phyloP scores from a whole-genome alignment of 176 grass and related monocot species.

The Pontederia crassipes region DNA sequence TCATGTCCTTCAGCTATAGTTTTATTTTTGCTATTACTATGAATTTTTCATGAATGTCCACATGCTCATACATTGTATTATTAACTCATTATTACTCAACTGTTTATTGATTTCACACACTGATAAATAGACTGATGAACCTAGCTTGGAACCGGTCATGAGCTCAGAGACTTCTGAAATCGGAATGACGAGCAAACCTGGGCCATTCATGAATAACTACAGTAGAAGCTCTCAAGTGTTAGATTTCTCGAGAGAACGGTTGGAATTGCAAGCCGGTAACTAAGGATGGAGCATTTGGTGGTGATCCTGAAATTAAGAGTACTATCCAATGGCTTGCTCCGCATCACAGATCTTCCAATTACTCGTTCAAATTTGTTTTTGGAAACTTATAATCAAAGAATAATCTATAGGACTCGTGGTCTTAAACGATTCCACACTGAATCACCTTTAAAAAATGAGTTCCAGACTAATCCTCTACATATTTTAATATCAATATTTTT shows the following conservation, averaged over 20 bases:
- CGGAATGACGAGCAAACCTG: constrained; percentile 8
- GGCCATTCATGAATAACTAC: constrained; percentile 11
- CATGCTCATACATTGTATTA: too few species aligned
- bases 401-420: neutral
- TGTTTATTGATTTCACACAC: too few species aligned
- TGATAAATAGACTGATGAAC: too few species aligned
- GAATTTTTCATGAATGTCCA: too few species aligned
- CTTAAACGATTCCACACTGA: too few species aligned
- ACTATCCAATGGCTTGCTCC: constrained; percentile 92
- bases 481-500: too few species aligned
- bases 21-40: too few species aligned
- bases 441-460: neutral
- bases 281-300: constrained; percentile 89
- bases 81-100: too few species aligned
- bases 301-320: constrained; percentile 87
- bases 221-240: constrained; percentile 13
- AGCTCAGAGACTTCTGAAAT: constrained; percentile 12
- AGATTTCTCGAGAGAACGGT: constrained; percentile 22
- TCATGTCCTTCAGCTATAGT: too few species aligned
- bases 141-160: too few species aligned
- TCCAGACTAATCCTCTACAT: too few species aligned
- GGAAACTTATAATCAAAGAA: neutral
- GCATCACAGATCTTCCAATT: constrained; percentile 57
- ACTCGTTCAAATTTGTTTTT: too few species aligned
- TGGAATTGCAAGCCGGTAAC: constrained; percentile 88